Base-by-base conservation (phyloP, 1,284 basidiomycete genomes). In the Cystobasidium sp. region DNA sequence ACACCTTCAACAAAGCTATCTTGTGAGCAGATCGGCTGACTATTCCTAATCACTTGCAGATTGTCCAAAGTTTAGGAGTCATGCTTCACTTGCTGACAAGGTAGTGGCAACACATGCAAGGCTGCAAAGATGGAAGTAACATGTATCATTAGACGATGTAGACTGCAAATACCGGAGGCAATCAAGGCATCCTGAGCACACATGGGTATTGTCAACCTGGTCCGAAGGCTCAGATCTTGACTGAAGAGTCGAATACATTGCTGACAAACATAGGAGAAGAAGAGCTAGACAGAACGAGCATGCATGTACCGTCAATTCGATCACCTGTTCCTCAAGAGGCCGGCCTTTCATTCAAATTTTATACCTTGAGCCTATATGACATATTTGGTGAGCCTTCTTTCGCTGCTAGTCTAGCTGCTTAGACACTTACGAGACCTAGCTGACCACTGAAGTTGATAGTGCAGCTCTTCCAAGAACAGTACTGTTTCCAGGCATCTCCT, bases 401-500 rank as follows among this genome's bases (percentile, higher is more conserved):
- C n/a, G 39, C 14, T 2, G 44, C 12, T 6, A 8, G 41, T 8
- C 51, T 7, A 22, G 12, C 37, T 43, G n/a, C 6, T 20, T 51
- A 14, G 14, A 18, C 1, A 73, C 70, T 52, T 46, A 73, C 94
- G 37, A 97, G 85, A 10, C 92, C 93, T 61, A 93, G 90, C 79
- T 89, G 87, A 80, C 92, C 88, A 43, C 91, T 93, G 84, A 92
- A 97, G 84, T 97, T 98, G 82, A 98, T 86, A 7, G 94, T 97
- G 81, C 92, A 94, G 53, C 91, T 88, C 81, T 90, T 90, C 82
- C 82, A 84, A 47, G 81, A 73, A 72, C 77, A 79, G 75, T 83
- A 83, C 76, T 78, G 75, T 68, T 75, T 95, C 94, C 94, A 97
- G 31, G 94, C 91, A 83, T 97, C 94, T 59, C 94, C 94, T 46